phyloP scores from a whole-genome alignment of 2,329 filamentous ascomycete genomes.

The Endocalyx cinctus region DNA sequence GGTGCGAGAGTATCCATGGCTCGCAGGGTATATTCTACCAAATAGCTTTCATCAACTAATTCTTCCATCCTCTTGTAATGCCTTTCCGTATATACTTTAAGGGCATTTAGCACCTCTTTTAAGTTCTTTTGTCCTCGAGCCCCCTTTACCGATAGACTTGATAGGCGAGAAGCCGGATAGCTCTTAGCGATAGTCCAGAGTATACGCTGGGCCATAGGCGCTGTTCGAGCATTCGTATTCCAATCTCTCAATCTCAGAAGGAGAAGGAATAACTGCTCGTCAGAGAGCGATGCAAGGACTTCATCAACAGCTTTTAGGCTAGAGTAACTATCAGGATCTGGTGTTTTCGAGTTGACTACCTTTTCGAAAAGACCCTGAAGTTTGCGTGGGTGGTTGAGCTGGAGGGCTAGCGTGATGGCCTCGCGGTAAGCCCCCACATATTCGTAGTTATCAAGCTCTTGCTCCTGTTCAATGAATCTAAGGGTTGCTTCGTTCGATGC shows the following conservation, averaged over 20 bases:
- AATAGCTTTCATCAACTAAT: constrained; percentile 86
- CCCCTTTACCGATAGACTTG: constrained; percentile 60
- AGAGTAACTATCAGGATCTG: constrained; percentile 59
- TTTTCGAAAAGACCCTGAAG: constrained; percentile 79
- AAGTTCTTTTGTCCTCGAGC: constrained; percentile 59
- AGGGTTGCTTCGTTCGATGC: constrained; percentile 70
- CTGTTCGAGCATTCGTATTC: constrained; percentile 92
- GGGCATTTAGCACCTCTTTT: constrained; percentile 80
- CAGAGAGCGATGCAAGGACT: constrained; percentile 71
- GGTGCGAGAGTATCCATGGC: constrained; percentile 79
- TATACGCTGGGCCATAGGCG: constrained; percentile 79
- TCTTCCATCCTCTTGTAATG: constrained; percentile 90
- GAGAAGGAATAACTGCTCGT: constrained; percentile 81
- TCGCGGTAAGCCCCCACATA: constrained; percentile 83
- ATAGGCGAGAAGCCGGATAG: constrained; percentile 75
- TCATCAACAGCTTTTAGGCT: constrained; percentile 72
- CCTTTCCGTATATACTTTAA: constrained; percentile 85
- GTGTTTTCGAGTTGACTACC: constrained; percentile 61
- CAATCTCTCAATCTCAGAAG: constrained; percentile 84
- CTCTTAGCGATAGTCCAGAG: constrained; percentile 73
- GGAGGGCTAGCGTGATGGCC: constrained; percentile 85
- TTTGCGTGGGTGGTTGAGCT: constrained; percentile 89
- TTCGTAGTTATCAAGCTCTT: constrained; percentile 90
- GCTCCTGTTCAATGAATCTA: constrained; percentile 86
- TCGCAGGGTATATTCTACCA: constrained; percentile 86